Base-by-base conservation (phyloP, 768 basidiomycete species). In the Boletus reticuloceps region DNA sequence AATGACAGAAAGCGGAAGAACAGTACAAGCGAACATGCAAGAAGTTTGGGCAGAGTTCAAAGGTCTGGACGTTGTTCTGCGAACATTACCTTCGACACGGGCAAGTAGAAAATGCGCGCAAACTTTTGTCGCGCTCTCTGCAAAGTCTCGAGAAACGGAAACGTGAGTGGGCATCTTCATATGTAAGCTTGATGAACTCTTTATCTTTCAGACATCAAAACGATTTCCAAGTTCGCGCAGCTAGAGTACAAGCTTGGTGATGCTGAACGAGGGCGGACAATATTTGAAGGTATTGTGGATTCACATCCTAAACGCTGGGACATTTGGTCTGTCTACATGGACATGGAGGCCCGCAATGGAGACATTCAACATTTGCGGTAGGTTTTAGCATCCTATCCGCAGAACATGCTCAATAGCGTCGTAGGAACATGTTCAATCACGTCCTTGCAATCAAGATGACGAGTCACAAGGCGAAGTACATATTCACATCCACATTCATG, bases 271-370 rank as follows among this genome's bases (percentile, higher is more conserved):
- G 97, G 95, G 29, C 90, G 89, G 68, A 99, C 96, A 1, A 79
- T 99, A 48, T 98, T 97, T 57, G 96, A 98, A 68, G 97, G 96
- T 42, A 91, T 99, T 59, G 77, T 98, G 42, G 95, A 97, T 72
- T 92, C 91, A 14, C 94, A 98, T 75, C 88, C 94, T 5, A 98
- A 95, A 73, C 83, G 93, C 52, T 88, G 94, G 81, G 94, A 98
- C 65, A 75, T 98, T 47, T 98, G 97, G 96, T 89, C 87, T 39
- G 77, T 98, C 47, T 99, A 99, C 72, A 87, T 98, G 72, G 97
- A 99, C 70, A 95, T 97, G 89, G 92, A 98, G 68, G 87, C 86
- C 6, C 80, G 81, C 32, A 86, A 88, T 70, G 74, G 79, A 14
- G 86, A 96, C 70, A 86, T 97, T 27, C 88, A 89, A 63, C 84